Conservation (phyloP, 768 basidiomycete species). For the Kwoniella europaea region DNA sequence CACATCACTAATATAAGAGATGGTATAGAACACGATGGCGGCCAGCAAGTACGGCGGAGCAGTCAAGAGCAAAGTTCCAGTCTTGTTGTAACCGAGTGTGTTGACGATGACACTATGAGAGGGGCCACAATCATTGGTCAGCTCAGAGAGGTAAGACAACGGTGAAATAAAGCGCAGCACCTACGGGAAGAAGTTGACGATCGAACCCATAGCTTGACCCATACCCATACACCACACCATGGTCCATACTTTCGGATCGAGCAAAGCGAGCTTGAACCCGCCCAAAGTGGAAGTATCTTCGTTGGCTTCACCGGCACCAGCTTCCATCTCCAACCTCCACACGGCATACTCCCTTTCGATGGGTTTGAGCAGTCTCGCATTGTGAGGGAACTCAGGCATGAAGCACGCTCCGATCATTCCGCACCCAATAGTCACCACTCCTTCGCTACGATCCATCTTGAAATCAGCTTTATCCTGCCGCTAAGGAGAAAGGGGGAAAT, state of each 20-base stretch:
- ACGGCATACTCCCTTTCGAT: constrained; percentile 34
- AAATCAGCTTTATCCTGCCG: not conserved
- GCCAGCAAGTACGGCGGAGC: constrained; percentile 37
- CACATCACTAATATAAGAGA: constrained; percentile 30
- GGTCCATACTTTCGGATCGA: constrained; percentile 25
- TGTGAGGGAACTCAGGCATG: constrained; percentile 40
- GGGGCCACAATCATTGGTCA: not conserved
- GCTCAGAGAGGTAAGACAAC: not conserved
- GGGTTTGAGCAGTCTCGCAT: constrained; percentile 29
- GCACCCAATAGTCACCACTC: constrained; percentile 24
- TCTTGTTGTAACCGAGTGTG: constrained; percentile 34
- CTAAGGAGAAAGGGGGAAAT: not conserved
- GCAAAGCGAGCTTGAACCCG: constrained; percentile 7
- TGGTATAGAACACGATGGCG: constrained; percentile 29
- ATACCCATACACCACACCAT: not conserved
- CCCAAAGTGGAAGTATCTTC: constrained; percentile 9
- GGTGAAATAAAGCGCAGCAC: not conserved
- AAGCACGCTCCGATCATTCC: constrained; percentile 20
- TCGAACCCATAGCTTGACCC: constrained; percentile 29
- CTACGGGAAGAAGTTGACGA: constrained; percentile 27
- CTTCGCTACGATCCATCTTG: constrained; percentile 42
- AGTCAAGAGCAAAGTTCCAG: constrained; percentile 33
- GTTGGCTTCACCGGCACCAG: constrained; percentile 28
- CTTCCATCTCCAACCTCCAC: constrained; percentile 34
- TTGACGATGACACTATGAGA: constrained; percentile 29